Evolutionary conservation across 371 early-diverging fungal genomes (phyloP).

Genomic region (Mucor ambiguus): DNA sequence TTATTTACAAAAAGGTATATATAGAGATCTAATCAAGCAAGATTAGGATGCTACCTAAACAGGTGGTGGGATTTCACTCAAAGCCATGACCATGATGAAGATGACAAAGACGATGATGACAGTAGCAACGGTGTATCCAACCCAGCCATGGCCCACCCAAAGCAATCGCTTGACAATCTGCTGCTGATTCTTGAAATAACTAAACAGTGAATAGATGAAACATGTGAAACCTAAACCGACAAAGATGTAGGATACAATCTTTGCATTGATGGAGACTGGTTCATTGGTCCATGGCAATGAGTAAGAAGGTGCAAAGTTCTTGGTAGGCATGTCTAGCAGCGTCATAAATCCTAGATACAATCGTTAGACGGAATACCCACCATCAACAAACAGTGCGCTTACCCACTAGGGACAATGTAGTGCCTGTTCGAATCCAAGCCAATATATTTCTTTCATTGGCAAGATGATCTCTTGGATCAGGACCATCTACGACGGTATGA

Average conservation of each 20-base stretch:
- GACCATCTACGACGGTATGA: conserved; percentile 42
- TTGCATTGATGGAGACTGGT: conserved; percentile 20
- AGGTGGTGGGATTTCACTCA: conserved; percentile 24
- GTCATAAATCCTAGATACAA: conserved; percentile 39
- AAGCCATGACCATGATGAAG: conserved; percentile 42
- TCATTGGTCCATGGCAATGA: conserved; percentile 43
- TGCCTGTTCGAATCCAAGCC: conserved; percentile 45
- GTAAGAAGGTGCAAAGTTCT: conserved; percentile 43
- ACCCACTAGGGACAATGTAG: conserved; percentile 42
- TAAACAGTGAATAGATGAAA: conserved; percentile 28
- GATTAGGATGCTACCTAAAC: no score
- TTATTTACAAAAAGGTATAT: conserved; percentile 8
- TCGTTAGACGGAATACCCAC: background rate
- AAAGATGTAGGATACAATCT: conserved; percentile 39
- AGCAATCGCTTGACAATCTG: conserved; percentile 35
- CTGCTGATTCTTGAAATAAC: conserved; percentile 43
- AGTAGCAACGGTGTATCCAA: conserved; percentile 38
- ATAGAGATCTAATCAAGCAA: background rate
- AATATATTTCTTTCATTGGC: conserved; percentile 43
- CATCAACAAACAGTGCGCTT: background rate
- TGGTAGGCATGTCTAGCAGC: conserved; percentile 34
- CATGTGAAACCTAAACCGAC: conserved; percentile 39
- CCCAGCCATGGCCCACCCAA: conserved; percentile 46
- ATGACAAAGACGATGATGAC: conserved; percentile 41
- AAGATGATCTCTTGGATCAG: conserved; percentile 50